These are phyloP conservation scores for Nitzschia sp. DNA, from an alignment of 108 stramenopile genomes.

Conservation along the genomic window DNA sequence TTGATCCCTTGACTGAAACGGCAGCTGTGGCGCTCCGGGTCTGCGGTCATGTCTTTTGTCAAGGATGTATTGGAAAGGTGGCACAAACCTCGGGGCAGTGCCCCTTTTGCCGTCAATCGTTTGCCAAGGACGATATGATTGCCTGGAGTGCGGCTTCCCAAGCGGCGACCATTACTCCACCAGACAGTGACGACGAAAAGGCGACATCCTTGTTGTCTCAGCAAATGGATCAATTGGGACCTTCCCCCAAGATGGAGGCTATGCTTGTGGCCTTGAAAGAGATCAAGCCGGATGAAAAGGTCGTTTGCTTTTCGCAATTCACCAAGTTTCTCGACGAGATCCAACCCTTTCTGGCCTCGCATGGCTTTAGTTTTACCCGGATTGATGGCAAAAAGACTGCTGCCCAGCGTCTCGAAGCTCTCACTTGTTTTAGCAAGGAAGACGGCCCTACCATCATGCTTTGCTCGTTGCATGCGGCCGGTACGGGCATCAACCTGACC, in stretches of 20 bases:
- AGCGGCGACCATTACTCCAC: not conserved
- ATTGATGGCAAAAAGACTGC: not conserved
- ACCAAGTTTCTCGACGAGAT: conserved; percentile 66
- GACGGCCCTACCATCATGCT: conserved; percentile 48
- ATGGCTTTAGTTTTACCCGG: conserved; percentile 39
- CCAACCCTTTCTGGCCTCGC: conserved; percentile 37
- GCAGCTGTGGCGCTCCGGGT: conserved; percentile 42
- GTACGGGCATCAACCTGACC: conserved; percentile 79
- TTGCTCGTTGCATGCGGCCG: conserved; percentile 33
- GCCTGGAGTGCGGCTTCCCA: not conserved
- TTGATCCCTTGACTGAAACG: conserved; percentile 47
- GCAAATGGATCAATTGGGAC: not conserved
- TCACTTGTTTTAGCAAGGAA: conserved; percentile 39
- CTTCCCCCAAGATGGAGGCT: not conserved
- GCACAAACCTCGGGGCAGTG: not conserved
- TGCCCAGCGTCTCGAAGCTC: not conserved
- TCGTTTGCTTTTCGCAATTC: conserved; percentile 66
- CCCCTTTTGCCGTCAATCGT: not conserved
- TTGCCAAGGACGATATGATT: not conserved
- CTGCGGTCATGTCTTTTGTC: conserved; percentile 66
- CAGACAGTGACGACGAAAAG: not conserved
- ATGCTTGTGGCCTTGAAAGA: not conserved
- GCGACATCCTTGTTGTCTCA: not conserved
- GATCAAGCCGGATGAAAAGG: conserved; percentile 55
- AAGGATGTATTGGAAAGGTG: conserved; percentile 47